Percentiles rank a stretch among this genome's conserved stretches.
These are phyloP conservation scores for Spinacia oleracea DNA, from an alignment of 179 eudicot species.

Conservation along the genomic window DNA sequence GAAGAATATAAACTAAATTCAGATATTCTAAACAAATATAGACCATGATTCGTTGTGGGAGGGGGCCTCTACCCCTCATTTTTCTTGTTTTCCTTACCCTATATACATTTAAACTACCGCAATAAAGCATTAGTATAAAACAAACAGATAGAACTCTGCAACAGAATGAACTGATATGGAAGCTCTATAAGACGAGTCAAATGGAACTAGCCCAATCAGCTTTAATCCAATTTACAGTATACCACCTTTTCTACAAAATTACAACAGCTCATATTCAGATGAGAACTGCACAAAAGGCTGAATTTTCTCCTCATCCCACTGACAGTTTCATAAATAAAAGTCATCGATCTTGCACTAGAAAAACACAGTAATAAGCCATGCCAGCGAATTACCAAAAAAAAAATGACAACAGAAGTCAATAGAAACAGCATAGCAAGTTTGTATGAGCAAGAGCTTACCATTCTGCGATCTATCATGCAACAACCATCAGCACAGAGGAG, in stretches of 20 bases:
- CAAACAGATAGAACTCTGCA: not conserved
- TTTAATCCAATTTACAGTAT: not conserved
- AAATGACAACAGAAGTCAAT: not conserved
- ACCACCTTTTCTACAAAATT: not conserved
- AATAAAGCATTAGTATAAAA: not conserved
- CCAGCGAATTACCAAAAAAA: too few species aligned
- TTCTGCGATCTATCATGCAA: slow-evolving; percentile 95
- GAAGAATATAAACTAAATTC: not conserved
- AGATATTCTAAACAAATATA: not conserved
- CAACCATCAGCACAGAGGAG: slow-evolving; percentile 98
- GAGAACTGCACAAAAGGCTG: not conserved
- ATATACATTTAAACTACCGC: too few species aligned
- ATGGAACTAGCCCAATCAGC: not conserved
- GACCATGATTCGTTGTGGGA: not conserved
- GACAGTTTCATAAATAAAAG: not conserved
- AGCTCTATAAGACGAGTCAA: not conserved
- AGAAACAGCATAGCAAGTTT: not conserved
- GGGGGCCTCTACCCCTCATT: not conserved
- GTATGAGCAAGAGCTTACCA: slow-evolving; percentile 51
- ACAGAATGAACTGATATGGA: not conserved
- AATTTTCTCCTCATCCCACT: not conserved
- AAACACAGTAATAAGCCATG: not conserved
- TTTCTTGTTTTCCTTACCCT: not conserved
- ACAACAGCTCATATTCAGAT: not conserved
- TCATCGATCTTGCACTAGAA: not conserved